Evolutionary conservation across 2,329 filamentous ascomycete genomes (phyloP), one percentile per base, ranked within the genome.

Genomic region (Hymenoscyphus salicellus): DNA sequence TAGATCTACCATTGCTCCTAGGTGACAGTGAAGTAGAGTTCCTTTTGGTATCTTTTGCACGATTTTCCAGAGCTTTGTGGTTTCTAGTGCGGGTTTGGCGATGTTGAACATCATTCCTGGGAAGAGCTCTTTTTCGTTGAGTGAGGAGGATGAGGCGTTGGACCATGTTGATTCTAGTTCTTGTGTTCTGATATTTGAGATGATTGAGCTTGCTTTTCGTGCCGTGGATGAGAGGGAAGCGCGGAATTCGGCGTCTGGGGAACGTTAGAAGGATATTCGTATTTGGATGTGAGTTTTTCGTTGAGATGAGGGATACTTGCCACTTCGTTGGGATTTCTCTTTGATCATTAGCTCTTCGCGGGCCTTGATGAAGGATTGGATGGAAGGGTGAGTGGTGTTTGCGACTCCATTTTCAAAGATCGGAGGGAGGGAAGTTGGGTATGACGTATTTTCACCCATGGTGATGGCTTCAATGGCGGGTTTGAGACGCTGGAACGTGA

Each of bases 31-130:
- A 66, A 96, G 78, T n/a, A 96, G 80, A 10, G 87, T 82, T 17
- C 93, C 94, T 77, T 97, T 97, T 46, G 94, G 94, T 90, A 97
- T 91, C 65, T 81, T 84, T 63, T 87, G 84, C 6, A 96, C 84
- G 70, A 97, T 94, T 65, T 86, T 84, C 91, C 91, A 97, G 17
- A 97, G 82, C 72, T 87, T 87, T 7, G 91, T 95, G 70, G 82
- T 82, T 76, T 96, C 90, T 85, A 96, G 93, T 55, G 87, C 86
- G 14, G 87, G 84, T 77, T 92, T 93, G 71, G 91, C 92, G 32
- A 93, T 82, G 43, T 86, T 88, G 78, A 96, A 97, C 88, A 95
- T 93, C 89, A 96, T 96, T 17, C 92, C 92, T 0, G 92, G 91
- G 74, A 89, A 91, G 1, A 92, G 79, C 55, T 83, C 82, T 74